These are phyloP conservation scores for Xylariaceae sp. DNA, from an alignment of 2,329 filamentous ascomycete species.

Conservation along the genomic window DNA sequence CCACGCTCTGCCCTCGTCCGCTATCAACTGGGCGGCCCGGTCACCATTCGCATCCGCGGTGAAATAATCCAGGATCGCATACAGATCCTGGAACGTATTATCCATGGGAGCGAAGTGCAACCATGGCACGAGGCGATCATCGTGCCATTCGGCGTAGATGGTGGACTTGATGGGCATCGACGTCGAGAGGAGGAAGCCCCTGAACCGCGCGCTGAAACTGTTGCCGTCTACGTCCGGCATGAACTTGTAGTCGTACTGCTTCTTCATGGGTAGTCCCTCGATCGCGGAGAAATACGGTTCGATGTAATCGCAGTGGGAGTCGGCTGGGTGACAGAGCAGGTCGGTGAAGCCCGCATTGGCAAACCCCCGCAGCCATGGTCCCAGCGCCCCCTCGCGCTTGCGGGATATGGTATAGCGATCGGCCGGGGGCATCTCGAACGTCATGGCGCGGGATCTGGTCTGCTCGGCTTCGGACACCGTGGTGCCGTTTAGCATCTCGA, in stretches of 20 bases:
- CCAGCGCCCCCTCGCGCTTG: slow-evolving; percentile 21
- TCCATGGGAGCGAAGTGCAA: slow-evolving; percentile 58
- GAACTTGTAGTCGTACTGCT: slow-evolving; percentile 45
- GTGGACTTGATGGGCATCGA: slow-evolving; percentile 56
- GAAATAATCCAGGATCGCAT: slow-evolving; percentile 54
- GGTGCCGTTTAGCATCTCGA: slow-evolving; percentile 63
- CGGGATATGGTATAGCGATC: slow-evolving; percentile 40
- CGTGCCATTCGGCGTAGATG: slow-evolving; percentile 60
- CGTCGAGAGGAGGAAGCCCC: slow-evolving; percentile 49
- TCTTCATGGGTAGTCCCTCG: slow-evolving; percentile 28
- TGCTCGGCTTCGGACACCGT: slow-evolving; percentile 40
- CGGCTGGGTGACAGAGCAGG: slow-evolving; percentile 28
- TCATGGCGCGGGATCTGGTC: slow-evolving; percentile 40
- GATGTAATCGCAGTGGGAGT: slow-evolving; percentile 26
- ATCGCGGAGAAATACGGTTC: slow-evolving; percentile 22
- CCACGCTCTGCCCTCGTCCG: slow-evolving; percentile 47
- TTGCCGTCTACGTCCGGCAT: slow-evolving; percentile 57
- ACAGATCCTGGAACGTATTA: slow-evolving; percentile 52
- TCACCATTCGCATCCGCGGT: slow-evolving; percentile 37
- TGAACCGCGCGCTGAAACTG: slow-evolving; percentile 45
- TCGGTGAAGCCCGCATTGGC: slow-evolving; percentile 29
- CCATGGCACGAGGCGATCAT: slow-evolving; percentile 55
- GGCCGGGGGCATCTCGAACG: slow-evolving; percentile 43
- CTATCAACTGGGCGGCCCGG: slow-evolving; percentile 35
- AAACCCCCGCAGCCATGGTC: slow-evolving; percentile 25